These are phyloP conservation scores for Brassica nigra DNA, from an alignment of 345 rosid species.

Conservation along the genomic window DNA sequence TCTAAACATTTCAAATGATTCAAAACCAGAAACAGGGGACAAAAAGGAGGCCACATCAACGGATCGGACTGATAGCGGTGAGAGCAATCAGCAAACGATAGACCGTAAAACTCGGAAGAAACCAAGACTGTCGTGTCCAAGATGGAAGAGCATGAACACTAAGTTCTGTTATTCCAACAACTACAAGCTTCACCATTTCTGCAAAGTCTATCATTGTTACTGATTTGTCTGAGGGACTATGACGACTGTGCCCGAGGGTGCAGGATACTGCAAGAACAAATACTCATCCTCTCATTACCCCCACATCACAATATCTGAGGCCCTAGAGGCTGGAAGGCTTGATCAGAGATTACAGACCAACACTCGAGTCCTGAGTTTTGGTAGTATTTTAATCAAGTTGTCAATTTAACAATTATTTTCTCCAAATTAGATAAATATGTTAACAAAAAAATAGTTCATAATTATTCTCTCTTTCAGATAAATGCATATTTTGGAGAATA, in stretches of 20 bases:
- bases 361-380: slow-evolving; percentile 55
- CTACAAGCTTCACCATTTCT: slow-evolving; percentile 65
- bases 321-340: slow-evolving; percentile 61
- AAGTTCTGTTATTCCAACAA: slow-evolving; percentile 92
- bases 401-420: too few species aligned
- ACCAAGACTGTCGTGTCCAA: slow-evolving; percentile 81
- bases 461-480: too few species aligned
- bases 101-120: slow-evolving; percentile 59
- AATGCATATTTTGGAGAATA: too few species aligned
- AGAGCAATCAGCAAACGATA: slow-evolving; percentile 25
- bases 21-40: slow-evolving; percentile 39
- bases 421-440: too few species aligned
- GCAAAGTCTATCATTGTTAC: slow-evolving; percentile 89
- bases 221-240: slow-evolving; percentile 93
- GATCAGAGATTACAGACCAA: slow-evolving; percentile 55
- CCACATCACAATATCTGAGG: slow-evolving; percentile 74
- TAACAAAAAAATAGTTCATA: too few species aligned
- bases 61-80: slow-evolving; percentile 45
- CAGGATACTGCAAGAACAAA: slow-evolving; percentile 91
- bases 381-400: background rate
- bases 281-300: slow-evolving; percentile 58
- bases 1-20: background rate
- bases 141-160: slow-evolving; percentile 86
- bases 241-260: slow-evolving; percentile 87
- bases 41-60: slow-evolving; percentile 48